phyloP scores from a whole-genome alignment of 148 eudicot species.

The Rhododendron simsii region DNA sequence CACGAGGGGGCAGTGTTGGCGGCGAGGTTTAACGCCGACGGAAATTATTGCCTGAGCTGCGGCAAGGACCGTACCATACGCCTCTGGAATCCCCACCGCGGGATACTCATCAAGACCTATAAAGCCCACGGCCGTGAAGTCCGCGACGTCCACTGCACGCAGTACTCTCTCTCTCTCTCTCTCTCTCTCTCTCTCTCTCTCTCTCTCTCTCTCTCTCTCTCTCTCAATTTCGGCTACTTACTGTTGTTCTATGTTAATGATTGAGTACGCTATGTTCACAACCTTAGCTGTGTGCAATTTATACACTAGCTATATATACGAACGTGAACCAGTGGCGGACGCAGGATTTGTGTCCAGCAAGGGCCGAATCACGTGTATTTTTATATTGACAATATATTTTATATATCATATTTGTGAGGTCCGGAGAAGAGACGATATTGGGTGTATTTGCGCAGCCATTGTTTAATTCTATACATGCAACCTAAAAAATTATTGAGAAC shows the following conservation, averaged over 20 bases:
- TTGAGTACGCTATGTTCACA: neutral
- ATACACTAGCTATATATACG: neutral
- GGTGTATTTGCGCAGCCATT: neutral
- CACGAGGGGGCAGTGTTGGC: constrained; percentile 90
- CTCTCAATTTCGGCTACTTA: neutral
- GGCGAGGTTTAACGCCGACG: constrained; percentile 75
- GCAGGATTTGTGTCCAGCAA: neutral
- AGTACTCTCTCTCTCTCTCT: constrained; percentile 25
- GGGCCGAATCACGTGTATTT: neutral
- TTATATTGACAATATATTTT: neutral
- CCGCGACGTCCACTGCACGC: constrained; percentile 78
- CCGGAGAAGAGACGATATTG: neutral
- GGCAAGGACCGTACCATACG: constrained; percentile 90
- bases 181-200: neutral
- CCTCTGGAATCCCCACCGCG: constrained; percentile 99
- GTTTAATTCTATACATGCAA: neutral
- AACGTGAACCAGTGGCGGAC: neutral
- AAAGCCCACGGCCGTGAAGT: constrained; percentile 94
- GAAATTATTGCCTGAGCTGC: constrained; percentile 76
- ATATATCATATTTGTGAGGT: neutral
- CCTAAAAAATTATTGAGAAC: neutral
- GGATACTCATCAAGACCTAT: constrained; percentile 85
- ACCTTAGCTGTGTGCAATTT: neutral
- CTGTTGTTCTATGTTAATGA: neutral
- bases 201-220: neutral